Conservation (phyloP, 2,329 filamentous ascomycete species). For the Onygenales sp. region DNA sequence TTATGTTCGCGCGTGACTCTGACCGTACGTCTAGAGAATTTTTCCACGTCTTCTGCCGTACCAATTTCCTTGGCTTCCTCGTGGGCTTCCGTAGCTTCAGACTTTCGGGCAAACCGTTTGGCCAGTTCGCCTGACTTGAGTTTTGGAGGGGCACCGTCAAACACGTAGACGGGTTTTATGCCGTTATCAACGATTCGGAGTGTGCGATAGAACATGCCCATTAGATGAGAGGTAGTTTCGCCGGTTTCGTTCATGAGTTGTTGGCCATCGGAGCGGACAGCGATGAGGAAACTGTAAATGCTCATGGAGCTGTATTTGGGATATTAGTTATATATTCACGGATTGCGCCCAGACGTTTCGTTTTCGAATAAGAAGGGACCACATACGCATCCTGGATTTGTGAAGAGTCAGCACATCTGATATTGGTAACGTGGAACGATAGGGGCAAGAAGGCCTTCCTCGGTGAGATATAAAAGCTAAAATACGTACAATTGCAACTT, state of each 20-base stretch:
- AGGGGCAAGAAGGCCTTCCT: conserved; percentile 10
- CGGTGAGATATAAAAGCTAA: neutral
- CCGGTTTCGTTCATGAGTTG: conserved; percentile 91
- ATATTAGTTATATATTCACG: neutral
- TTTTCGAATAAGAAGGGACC: neutral
- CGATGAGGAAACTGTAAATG: conserved; percentile 97
- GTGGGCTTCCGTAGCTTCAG: conserved; percentile 77
- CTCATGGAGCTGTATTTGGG: conserved; percentile 62
- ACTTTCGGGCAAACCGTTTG: conserved; percentile 90
- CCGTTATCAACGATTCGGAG: conserved; percentile 97
- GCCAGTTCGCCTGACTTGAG: conserved; percentile 95
- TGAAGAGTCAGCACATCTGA: neutral
- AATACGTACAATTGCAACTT: conserved; percentile 80
- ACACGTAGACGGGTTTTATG: conserved; percentile 97
- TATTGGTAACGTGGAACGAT: neutral
- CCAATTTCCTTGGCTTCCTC: conserved; percentile 97
- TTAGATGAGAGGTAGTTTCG: conserved; percentile 94
- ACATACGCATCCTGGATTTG: conserved; percentile 48
- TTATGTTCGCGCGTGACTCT: conserved; percentile 96
- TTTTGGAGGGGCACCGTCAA: conserved; percentile 92
- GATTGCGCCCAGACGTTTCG: conserved; percentile 1
- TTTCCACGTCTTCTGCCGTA: conserved; percentile 94
- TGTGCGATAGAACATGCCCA: conserved; percentile 99
- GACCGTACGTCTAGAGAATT: conserved; percentile 88
- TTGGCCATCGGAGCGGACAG: conserved; percentile 91